Evolutionary conservation across 2,329 filamentous ascomycete genomes (phyloP).

Genomic region (Phialophora tarda): DNA sequence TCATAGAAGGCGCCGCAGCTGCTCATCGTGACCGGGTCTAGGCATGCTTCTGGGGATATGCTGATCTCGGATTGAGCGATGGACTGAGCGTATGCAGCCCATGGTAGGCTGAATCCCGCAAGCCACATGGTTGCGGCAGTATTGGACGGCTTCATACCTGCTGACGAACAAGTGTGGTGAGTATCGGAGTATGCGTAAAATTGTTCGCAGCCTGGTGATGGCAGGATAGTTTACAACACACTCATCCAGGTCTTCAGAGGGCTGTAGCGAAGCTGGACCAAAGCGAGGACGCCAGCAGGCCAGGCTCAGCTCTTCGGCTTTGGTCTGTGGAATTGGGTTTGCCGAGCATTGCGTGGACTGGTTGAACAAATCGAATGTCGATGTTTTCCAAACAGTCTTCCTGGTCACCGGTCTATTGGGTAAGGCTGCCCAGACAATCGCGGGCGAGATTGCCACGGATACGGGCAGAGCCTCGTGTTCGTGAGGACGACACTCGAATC

Average conservation of each 20-base stretch:
- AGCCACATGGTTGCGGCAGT: not conserved
- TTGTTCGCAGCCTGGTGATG: not conserved
- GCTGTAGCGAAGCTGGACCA: not conserved
- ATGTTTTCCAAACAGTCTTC: not conserved
- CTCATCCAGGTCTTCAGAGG: not conserved
- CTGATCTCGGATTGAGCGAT: not conserved
- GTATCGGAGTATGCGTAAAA: not conserved
- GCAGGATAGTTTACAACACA: not conserved
- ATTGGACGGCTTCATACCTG: not conserved
- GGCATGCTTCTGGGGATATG: not conserved
- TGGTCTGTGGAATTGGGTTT: not conserved
- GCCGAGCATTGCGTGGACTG: not conserved
- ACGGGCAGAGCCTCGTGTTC: not conserved
- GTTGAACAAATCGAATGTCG: not conserved
- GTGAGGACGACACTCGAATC: not conserved
- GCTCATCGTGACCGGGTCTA: not conserved
- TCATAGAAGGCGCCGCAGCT: conserved; percentile 1
- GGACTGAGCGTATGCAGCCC: not conserved
- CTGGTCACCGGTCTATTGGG: not conserved
- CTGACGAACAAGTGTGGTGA: not conserved
- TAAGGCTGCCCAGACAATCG: not conserved
- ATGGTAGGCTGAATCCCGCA: not conserved
- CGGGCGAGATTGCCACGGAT: not conserved
- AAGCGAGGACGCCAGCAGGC: not conserved
- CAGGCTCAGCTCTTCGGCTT: not conserved